Evolutionary conservation across 2,329 filamentous ascomycete genomes (phyloP).

Genomic region (Talaromyces piceae): DNA sequence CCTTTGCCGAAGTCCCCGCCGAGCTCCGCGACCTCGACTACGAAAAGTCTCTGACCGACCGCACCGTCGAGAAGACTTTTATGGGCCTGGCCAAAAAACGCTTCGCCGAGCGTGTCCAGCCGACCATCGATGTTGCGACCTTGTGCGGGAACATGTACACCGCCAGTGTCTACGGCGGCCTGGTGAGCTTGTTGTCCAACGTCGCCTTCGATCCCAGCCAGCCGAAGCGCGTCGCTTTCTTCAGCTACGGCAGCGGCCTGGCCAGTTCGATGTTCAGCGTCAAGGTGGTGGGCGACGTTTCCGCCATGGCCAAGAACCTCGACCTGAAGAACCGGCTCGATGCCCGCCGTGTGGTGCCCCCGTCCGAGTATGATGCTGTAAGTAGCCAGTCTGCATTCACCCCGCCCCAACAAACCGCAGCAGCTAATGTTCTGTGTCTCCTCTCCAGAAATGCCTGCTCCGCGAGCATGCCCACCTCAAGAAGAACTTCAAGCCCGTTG

Average conservation of each 20-base stretch:
- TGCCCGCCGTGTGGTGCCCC: slow-evolving; percentile 57
- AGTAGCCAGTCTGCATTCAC: slow-evolving; percentile 27
- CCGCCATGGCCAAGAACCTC: slow-evolving; percentile 58
- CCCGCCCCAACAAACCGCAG: no score
- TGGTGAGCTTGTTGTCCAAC: slow-evolving; percentile 55
- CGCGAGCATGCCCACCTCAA: slow-evolving; percentile 77
- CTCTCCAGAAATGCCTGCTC: slow-evolving; percentile 63
- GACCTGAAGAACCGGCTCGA: slow-evolving; percentile 63
- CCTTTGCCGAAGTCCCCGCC: slow-evolving; percentile 66
- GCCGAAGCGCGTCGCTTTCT: slow-evolving; percentile 66
- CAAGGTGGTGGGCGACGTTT: slow-evolving; percentile 60
- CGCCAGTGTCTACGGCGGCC: slow-evolving; percentile 52
- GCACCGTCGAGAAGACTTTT: slow-evolving; percentile 79
- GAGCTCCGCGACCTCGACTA: slow-evolving; percentile 75
- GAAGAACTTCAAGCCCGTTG: slow-evolving; percentile 67
- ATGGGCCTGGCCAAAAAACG: slow-evolving; percentile 78
- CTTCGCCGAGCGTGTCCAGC: slow-evolving; percentile 69
- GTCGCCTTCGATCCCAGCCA: slow-evolving; percentile 56
- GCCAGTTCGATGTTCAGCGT: slow-evolving; percentile 66
- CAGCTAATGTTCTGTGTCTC: not conserved
- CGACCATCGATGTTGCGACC: slow-evolving; percentile 67
- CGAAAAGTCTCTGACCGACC: slow-evolving; percentile 70
- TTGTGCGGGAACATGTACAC: slow-evolving; percentile 63
- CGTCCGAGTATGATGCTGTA: slow-evolving; percentile 67
- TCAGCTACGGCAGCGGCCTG: slow-evolving; percentile 73